Percentiles rank a stretch among this genome's conserved stretches.
Evolutionary conservation across 306 rosid species (phyloP).

Genomic region (Glycine latifolia): DNA sequence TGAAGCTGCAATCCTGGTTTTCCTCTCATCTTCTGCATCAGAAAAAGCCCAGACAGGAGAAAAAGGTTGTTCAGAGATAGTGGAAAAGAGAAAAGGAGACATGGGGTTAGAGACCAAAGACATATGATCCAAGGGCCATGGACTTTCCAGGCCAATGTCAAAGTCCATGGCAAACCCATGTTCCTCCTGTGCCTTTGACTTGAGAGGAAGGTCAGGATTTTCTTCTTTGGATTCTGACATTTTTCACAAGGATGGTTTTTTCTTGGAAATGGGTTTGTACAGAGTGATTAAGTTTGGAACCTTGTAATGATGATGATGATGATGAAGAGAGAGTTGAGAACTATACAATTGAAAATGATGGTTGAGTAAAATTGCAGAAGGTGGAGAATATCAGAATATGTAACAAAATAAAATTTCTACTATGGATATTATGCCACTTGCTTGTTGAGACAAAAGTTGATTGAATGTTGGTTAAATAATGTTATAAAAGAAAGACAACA

Average conservation of each 20-base stretch:
- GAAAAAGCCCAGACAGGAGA: constrained; percentile 76
- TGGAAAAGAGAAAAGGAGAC: constrained; percentile 59
- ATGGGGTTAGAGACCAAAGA: constrained; percentile 56
- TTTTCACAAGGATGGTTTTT: constrained; percentile 21
- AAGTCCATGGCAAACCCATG: constrained; percentile 65
- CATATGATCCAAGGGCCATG: constrained; percentile 76
- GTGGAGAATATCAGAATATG: constrained; percentile 36
- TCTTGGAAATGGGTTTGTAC: neutral
- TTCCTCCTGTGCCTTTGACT: constrained; percentile 47
- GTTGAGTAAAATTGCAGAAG: constrained; percentile 25
- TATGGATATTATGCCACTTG: constrained; percentile 2
- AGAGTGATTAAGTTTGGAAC: constrained; percentile 29
- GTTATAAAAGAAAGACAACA: neutral
- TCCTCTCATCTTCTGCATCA: constrained; percentile 56
- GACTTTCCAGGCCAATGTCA: constrained; percentile 63
- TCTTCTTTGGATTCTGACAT: constrained; percentile 68
- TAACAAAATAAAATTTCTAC: constrained; percentile 3
- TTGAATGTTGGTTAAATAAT: constrained; percentile 34
- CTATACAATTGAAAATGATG: neutral
- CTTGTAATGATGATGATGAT: neutral
- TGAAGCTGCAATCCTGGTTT: constrained; percentile 42
- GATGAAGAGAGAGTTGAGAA: neutral
- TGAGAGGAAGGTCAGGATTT: constrained; percentile 50
- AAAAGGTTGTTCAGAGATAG: constrained; percentile 60
- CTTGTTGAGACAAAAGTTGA: constrained; percentile 27